Evolutionary conservation across 768 basidiomycete species (phyloP), one percentile per base, ranked within the genome.

Genomic region (Lentinula raphanica): DNA sequence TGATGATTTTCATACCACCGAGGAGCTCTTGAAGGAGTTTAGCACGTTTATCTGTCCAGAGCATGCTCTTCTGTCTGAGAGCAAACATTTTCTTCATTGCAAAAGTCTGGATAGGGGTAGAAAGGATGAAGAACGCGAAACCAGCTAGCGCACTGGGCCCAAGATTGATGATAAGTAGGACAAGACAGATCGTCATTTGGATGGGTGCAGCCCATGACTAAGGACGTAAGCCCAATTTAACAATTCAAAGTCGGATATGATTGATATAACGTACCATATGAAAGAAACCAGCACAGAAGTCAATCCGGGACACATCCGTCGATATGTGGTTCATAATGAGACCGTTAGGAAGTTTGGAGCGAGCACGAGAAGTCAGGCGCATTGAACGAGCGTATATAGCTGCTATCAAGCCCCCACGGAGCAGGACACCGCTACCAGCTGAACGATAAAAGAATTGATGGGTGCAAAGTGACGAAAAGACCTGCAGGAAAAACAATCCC

Each of bases 311-410:
- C 21, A 95, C 85, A 67, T 94, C 93, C 1, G 90, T 92, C 5
- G 91, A 93, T 60, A 98, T 95, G 72, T 96, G 93, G 63, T 94
- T 95, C 61, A 97, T 88, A 11, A 97, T 81, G 67, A 89, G 89
- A 21, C 94, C 95, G 65, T 92, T 97, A 1, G 90, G 84, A 42
- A 95, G 79, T 8, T 82, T 85, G 1, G 86, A 85, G 6, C 95
- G 83, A 5, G 92, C 84, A 40, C 91, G 86, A 17, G 89, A 82
- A 2, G 90, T 88, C 31, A 98, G 79, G 27, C 76, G 80, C 23
- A 97, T 77, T 1, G 88, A 86, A 42, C 88, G 85, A 27, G 83
- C 79, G 71, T 94, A 97, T 36, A 97, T 87, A 1, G 90, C 86
- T 1, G 90, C 87, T 63, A 97, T 96, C 45, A 97, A 79, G 1